Percentiles rank a stretch among this genome's conserved stretches.
These are phyloP conservation scores for Hypholoma sublateritium DNA, from an alignment of 768 basidiomycete species.

Conservation along the genomic window DNA sequence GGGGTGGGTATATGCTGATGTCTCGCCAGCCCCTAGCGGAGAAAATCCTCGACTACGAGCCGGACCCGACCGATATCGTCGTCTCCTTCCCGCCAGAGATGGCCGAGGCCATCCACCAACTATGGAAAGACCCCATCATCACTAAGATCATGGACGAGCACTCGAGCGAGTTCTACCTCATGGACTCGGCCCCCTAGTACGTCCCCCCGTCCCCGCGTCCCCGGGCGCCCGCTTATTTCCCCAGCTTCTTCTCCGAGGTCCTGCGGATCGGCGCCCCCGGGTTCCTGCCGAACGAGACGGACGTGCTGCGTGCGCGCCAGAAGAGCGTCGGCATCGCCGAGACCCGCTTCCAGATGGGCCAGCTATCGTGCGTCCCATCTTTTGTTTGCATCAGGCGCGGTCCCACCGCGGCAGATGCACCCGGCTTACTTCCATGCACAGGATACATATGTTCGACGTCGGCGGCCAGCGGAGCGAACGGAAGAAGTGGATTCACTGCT, in stretches of 20 bases:
- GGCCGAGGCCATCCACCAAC: conserved; percentile 63
- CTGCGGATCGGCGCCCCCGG: conserved; percentile 76
- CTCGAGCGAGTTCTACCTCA: conserved; percentile 81
- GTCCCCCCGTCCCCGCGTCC: background rate
- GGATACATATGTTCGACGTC: conserved; percentile 75
- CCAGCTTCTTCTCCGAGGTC: conserved; percentile 86
- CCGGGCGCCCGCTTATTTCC: background rate
- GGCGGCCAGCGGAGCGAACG: conserved; percentile 78
- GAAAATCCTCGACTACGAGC: conserved; percentile 59
- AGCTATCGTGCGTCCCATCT: conserved; percentile 47
- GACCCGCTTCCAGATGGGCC: conserved; percentile 77
- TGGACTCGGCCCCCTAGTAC: conserved; percentile 92
- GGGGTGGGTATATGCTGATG: too few relatives aligned
- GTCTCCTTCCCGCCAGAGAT: conserved; percentile 56
- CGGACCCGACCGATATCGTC: conserved; percentile 34
- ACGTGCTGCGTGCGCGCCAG: conserved; percentile 84
- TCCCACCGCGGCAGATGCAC: background rate
- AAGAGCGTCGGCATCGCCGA: conserved; percentile 92
- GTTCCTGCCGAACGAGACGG: conserved; percentile 85
- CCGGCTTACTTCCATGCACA: conserved; percentile 10
- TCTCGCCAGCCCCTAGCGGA: conserved; percentile 43
- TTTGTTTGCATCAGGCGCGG: background rate
- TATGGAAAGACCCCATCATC: conserved; percentile 72
- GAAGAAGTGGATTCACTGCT: conserved; percentile 75
- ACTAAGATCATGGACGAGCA: conserved; percentile 55